A percentile compares a stretch with the other conserved stretches of the same genome.
These are phyloP conservation scores for Mycena vitilis DNA, from an alignment of 768 basidiomycete species.

Conservation along the genomic window DNA sequence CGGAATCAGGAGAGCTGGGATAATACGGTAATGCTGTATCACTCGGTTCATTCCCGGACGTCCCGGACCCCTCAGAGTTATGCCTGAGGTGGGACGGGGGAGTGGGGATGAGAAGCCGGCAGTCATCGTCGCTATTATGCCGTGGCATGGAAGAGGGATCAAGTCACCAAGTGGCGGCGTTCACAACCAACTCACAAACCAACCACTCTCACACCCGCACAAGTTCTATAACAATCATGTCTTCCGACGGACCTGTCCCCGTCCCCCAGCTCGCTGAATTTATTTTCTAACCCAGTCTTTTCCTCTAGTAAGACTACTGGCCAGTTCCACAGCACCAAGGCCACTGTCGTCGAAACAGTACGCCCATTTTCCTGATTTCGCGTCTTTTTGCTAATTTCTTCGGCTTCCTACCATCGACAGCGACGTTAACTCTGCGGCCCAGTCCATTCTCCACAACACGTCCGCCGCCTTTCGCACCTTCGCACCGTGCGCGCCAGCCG, in stretches of 20 bases:
- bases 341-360: constrained; percentile 29
- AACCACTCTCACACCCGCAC: constrained; percentile 1
- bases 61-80: too few relatives aligned
- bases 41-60: too few relatives aligned
- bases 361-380: background rate
- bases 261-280: background rate
- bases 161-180: too few relatives aligned
- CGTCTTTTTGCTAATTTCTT: background rate
- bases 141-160: too few relatives aligned
- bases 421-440: constrained; percentile 33
- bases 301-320: constrained; percentile 33
- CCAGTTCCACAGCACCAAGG: constrained; percentile 31
- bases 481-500: constrained; percentile 17
- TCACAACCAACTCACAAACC: constrained; percentile 10
- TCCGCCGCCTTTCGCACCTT: constrained; percentile 7
- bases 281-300: background rate
- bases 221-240: constrained; percentile 15
- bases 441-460: constrained; percentile 32
- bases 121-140: too few relatives aligned
- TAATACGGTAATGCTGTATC: too few relatives aligned
- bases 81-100: too few relatives aligned
- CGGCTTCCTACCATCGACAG: constrained; percentile 44
- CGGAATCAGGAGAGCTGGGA: too few relatives aligned
- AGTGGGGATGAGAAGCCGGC: too few relatives aligned
- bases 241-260: constrained; percentile 17